Conservation (phyloP, 805 yeast species). For the Cyberlindnera nakhonratchasimensis region DNA sequence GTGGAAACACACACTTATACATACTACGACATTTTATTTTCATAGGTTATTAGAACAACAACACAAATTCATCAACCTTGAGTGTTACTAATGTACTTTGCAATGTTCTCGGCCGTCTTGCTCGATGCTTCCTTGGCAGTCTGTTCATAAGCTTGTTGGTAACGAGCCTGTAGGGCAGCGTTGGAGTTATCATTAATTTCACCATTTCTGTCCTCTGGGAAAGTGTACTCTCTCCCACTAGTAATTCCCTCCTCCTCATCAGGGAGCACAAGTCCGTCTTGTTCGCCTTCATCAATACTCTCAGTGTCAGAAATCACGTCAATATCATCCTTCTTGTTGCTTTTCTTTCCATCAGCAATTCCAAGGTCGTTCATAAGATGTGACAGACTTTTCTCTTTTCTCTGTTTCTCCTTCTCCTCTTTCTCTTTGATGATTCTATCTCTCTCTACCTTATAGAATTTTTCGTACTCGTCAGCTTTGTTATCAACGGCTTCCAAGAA, state of each 20-base stretch:
- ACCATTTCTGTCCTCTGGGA: constrained; percentile 61
- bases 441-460: constrained; percentile 80
- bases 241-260: constrained; percentile 44
- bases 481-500: constrained; percentile 79
- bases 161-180: constrained; percentile 57
- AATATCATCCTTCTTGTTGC: constrained; percentile 37
- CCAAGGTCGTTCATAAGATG: constrained; percentile 87
- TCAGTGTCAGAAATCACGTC: constrained; percentile 55
- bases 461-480: constrained; percentile 84
- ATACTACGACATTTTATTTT: no score
- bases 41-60: no score
- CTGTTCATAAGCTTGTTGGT: constrained; percentile 66
- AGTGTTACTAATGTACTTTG: constrained; percentile 50
- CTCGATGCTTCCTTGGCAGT: constrained; percentile 60
- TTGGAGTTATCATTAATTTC: constrained; percentile 46
- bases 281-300: constrained; percentile 41
- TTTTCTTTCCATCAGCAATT: constrained; percentile 42
- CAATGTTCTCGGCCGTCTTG: constrained; percentile 69
- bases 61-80: constrained; percentile 9
- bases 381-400: constrained; percentile 67
- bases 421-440: constrained; percentile 75
- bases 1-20: no score
- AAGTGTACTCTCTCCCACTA: constrained; percentile 62
- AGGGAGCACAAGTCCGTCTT: constrained; percentile 38
- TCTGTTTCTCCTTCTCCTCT: constrained; percentile 66